Base-by-base conservation (phyloP, 2,329 filamentous ascomycete genomes). In the Coleophoma cylindrospora region DNA sequence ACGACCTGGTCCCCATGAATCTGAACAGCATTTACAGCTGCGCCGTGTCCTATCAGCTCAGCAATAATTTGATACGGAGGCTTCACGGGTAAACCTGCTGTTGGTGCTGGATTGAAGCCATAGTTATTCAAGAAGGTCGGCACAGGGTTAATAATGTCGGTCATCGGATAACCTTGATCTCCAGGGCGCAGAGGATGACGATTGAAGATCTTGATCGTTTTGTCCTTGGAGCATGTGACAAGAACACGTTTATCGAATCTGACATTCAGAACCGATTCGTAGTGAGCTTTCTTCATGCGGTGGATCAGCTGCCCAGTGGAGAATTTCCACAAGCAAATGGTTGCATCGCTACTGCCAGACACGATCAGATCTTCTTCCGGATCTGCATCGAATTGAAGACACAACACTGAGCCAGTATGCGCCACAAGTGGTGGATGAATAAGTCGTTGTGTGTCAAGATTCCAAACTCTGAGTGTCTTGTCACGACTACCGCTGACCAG, bases 171-270 rank as follows among this genome's bases (percentile, higher is more conserved):
- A 7, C 81, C 83, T 3, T 76, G 54, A 34, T 85, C 80, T 19
- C 80, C 80, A 40, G 77, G 73, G 33, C 72, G 71, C n/a, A 96
- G 72, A 15, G 83, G 75, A 15, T 74, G 77, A 5, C 94, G 84
- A 66, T 92, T 97, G 80, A 95, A 99, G 15, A 99, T 84, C 68
- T 96, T 96, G 74, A 99, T 96, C 0, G 87, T 87, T 68, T 91
- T 95, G 68, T 99, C 94, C 67, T 99, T 99, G 45, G 92, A 97
- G 63, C 94, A 97, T 0, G 94, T 99, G 12, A 97, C 90, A 4
- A 99, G 76, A 55, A 95, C 95, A 9, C 89, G 82, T 57, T 89
- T 86, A 64, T 97, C 91, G 58, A 97, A 99, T 54, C 89, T 83
- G 50, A 99, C 83, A 63, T 97, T 97, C 14, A 99, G 74, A 0